Base-by-base conservation (phyloP, 495 filamentous ascomycete genomes). In the Trichoderma asperelloides region DNA sequence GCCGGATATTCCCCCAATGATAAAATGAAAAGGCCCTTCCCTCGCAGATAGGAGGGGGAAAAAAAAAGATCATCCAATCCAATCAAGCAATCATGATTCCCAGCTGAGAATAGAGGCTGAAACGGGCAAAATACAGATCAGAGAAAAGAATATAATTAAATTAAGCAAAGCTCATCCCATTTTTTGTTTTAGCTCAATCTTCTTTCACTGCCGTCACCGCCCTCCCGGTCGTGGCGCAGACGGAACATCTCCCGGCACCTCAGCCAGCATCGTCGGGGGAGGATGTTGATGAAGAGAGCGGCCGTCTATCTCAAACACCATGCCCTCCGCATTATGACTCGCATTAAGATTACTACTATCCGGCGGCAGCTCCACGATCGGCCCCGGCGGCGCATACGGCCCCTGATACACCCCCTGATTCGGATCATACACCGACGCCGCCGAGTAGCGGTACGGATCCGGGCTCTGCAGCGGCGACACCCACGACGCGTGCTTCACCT, bases 381-480 rank as follows among this genome's bases (percentile, higher is more conserved):
- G 23, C 21, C 27, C 55, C 55, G 55, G 23, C 21, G 55, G 55
- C 55, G 55, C 55, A 60, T 28, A 30, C 55, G 55, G 55, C 25
- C 55, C 55, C 55, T 60, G 23, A 60, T 60, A 60, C 25, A n/a
- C 27, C 5, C 55, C 55, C 55, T 60, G 55, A 2, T 9, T 18
- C 8, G 23, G 8, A 30, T 60, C 55, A 23, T 25, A 60, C 55
- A 25, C 27, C 23, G n/a, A n/a, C n/a, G 55, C 55, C 27, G 55
- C 55, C 23, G 55, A 60, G 55, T 60, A 60, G 12, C 55, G 23
- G 55, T 60, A 60, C n/a, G 49, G 49, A 30, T 60, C 55, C 1
- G 55, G 55, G 55, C 55, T 60, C 55, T 60, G 55, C 62, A 64
- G 28, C 40, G 62, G 28, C 30, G 40, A 39, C 62, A 39, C 40